A percentile compares a stretch with the other conserved stretches of the same genome.
These are phyloP conservation scores for Colletotrichum sp. DNA, from an alignment of 2,329 filamentous ascomycete genomes.

Conservation along the genomic window DNA sequence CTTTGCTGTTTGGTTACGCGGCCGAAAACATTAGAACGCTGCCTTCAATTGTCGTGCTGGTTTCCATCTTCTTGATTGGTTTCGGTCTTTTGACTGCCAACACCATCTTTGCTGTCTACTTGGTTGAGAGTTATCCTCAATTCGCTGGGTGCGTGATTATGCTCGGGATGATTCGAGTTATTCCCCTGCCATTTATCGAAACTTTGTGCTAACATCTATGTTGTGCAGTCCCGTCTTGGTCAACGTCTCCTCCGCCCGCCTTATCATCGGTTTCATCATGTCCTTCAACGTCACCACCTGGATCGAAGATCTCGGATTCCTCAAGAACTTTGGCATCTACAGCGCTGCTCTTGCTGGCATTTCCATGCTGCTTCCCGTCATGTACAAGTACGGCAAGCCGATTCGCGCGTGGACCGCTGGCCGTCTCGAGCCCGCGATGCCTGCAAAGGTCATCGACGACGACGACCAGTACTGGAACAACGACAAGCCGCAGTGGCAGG, in stretches of 20 bases:
- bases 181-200: neutral
- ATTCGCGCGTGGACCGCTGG: conserved; percentile 23
- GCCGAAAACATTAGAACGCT: conserved; percentile 26
- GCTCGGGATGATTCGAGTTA: neutral
- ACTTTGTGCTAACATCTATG: neutral
- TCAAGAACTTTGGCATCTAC: conserved; percentile 34
- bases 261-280: conserved; percentile 34
- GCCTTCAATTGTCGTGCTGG: conserved; percentile 31
- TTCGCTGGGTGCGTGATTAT: conserved; percentile 17
- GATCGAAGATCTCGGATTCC: conserved; percentile 30
- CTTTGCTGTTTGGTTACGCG: conserved; percentile 35
- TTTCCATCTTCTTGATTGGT: conserved; percentile 30
- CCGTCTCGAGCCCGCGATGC: conserved; percentile 9
- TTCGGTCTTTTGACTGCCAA: conserved; percentile 32
- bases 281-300: conserved; percentile 31
- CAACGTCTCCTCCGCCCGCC: conserved; percentile 35
- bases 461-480: conserved; percentile 23
- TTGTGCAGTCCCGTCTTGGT: conserved; percentile 33
- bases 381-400: conserved; percentile 28
- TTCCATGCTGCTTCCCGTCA: conserved; percentile 31
- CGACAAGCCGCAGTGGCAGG: conserved; percentile 17
- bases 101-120: conserved; percentile 33
- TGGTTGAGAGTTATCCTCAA: conserved; percentile 37
- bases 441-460: conserved; percentile 17
- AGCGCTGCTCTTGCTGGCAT: conserved; percentile 34